Conservation (phyloP, 1,284 basidiomycete species). For the Kwoniella shivajii region DNA sequence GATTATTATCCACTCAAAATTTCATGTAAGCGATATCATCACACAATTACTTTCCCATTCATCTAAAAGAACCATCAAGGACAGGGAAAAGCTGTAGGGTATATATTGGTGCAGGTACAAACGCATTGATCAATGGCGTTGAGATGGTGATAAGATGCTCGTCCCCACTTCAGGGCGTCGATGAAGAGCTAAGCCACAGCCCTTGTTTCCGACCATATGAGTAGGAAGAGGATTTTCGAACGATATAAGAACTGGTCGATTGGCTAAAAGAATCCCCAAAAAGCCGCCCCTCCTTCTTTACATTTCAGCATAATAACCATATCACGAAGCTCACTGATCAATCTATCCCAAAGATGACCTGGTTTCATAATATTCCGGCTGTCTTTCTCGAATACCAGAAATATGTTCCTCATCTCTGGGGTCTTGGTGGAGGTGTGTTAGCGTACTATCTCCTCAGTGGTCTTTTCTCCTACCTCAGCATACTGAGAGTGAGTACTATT, state of each 20-base stretch:
- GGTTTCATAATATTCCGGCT: not conserved
- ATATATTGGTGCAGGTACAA: no score
- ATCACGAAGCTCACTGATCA: not conserved
- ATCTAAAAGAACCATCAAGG: no score
- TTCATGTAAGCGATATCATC: no score
- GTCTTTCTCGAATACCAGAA: not conserved
- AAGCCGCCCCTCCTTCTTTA: not conserved
- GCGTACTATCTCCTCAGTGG: constrained; percentile 1
- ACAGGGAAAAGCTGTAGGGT: no score
- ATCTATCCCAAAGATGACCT: not conserved
- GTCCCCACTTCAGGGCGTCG: not conserved
- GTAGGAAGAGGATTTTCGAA: not conserved
- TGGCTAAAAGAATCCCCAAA: not conserved
- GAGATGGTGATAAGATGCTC: not conserved
- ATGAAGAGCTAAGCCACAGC: not conserved
- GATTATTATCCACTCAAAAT: no score
- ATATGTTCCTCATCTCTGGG: not conserved
- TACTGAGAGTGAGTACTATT: constrained; percentile 4
- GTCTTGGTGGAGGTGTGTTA: not conserved
- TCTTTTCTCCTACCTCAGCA: constrained; percentile 4
- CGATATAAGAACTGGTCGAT: constrained; percentile 3
- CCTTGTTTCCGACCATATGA: not conserved
- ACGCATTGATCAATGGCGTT: no score
- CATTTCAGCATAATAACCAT: not conserved
- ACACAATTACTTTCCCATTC: no score